Percentiles rank a stretch among this genome's conserved stretches.
These are phyloP conservation scores for Thecaphora frezii DNA, from an alignment of 1,284 basidiomycete species.

Conservation along the genomic window DNA sequence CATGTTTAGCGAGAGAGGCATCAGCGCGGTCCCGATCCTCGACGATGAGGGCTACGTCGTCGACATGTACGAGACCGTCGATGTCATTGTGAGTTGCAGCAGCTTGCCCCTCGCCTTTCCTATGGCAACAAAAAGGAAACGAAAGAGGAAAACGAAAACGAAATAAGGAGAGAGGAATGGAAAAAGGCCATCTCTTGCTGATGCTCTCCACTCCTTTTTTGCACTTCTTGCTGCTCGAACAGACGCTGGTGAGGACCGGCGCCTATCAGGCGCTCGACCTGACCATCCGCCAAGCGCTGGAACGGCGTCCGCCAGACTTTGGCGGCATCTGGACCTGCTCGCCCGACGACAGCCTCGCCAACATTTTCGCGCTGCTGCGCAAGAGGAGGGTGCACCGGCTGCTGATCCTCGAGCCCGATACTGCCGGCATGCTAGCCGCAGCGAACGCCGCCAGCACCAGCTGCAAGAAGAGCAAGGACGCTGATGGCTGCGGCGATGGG, in stretches of 20 bases:
- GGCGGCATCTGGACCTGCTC: conserved; percentile 94
- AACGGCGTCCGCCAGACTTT: conserved; percentile 84
- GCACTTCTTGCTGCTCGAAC: neutral
- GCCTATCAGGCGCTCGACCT: conserved; percentile 91
- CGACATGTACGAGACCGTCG: conserved; percentile 97
- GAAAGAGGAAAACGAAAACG: too few relatives aligned
- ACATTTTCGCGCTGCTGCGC: conserved; percentile 86
- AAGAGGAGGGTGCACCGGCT: conserved; percentile 89
- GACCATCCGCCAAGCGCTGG: conserved; percentile 90
- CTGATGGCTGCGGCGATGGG: neutral
- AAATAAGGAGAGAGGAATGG: too few relatives aligned
- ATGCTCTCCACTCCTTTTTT: neutral
- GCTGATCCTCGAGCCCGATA: conserved; percentile 45
- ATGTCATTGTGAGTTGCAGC: conserved; percentile 72
- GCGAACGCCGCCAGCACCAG: neutral
- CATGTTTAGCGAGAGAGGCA: conserved; percentile 93
- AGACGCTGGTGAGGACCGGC: conserved; percentile 74
- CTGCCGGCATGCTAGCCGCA: neutral
- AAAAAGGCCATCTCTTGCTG: neutral
- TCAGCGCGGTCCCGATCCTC: conserved; percentile 94
- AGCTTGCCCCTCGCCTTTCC: too few relatives aligned
- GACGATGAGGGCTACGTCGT: conserved; percentile 90
- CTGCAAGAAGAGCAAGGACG: neutral
- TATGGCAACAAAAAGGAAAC: too few relatives aligned
- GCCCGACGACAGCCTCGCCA: conserved; percentile 87